phyloP scores from a whole-genome alignment of 2,329 filamentous ascomycete genomes.

The Tolypocladium ovalisporum region DNA sequence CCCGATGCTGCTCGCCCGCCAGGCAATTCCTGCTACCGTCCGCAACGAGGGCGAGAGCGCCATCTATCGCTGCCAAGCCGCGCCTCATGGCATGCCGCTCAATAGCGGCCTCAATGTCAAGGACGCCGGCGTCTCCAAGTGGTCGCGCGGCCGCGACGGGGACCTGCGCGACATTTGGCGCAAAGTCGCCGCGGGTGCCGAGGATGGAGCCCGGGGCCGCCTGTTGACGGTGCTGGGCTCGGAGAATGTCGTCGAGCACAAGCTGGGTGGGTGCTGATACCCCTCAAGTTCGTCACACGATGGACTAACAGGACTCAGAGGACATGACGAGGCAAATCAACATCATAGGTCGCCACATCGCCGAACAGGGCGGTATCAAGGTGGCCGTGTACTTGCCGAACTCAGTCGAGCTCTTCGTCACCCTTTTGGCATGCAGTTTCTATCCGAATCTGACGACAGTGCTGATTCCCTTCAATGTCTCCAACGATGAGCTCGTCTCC shows the following conservation, averaged over 20 bases:
- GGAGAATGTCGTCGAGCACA: slow-evolving; percentile 63
- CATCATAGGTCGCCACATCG: slow-evolving; percentile 67
- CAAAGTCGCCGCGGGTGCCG: slow-evolving; percentile 52
- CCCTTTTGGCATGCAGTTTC: slow-evolving; percentile 82
- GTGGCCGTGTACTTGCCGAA: slow-evolving; percentile 90
- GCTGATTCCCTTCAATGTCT: slow-evolving; percentile 71
- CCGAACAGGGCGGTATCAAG: slow-evolving; percentile 59
- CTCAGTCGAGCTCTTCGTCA: slow-evolving; percentile 74
- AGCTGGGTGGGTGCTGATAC: slow-evolving; percentile 33
- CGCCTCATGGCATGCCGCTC: slow-evolving; percentile 75
- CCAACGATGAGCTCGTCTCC: slow-evolving; percentile 55
- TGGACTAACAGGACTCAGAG: slow-evolving; percentile 24
- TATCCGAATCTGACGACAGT: slow-evolving; percentile 71
- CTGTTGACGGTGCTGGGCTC: slow-evolving; percentile 72
- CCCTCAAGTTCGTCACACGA: slow-evolving; percentile 2
- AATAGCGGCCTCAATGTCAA: slow-evolving; percentile 72
- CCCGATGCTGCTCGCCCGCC: slow-evolving; percentile 79
- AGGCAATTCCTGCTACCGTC: slow-evolving; percentile 67
- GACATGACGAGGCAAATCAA: slow-evolving; percentile 79
- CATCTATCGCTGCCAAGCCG: slow-evolving; percentile 71
- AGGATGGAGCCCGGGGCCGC: slow-evolving; percentile 57
- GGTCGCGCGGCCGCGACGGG: slow-evolving; percentile 73
- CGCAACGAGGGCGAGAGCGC: slow-evolving; percentile 78
- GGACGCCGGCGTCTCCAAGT: slow-evolving; percentile 68
- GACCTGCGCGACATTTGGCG: slow-evolving; percentile 90